Evolutionary conservation across 306 rosid species (phyloP).

Genomic region (Acacia melanoxylon): DNA sequence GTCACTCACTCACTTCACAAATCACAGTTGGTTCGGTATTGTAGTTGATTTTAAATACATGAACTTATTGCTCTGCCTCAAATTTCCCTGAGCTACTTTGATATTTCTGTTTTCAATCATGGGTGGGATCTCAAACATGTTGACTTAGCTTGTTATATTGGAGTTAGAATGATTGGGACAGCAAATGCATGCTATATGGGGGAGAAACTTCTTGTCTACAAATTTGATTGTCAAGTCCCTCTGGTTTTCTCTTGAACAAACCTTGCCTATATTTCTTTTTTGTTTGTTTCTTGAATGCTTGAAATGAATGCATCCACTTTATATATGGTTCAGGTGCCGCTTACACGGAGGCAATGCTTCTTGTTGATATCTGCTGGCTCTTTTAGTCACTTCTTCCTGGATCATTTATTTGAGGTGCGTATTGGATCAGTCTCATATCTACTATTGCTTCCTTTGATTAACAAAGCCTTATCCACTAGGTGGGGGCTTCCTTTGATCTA

Average conservation of each 20-base stretch:
- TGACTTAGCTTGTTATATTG: not conserved
- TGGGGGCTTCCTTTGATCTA: not conserved
- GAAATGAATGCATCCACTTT: not conserved
- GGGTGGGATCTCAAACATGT: not conserved
- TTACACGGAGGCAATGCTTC: constrained; percentile 69
- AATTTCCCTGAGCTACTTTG: not conserved
- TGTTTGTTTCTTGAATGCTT: not conserved
- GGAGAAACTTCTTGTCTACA: not conserved
- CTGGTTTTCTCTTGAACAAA: not conserved
- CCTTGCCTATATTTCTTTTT: not conserved
- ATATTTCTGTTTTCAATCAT: not conserved
- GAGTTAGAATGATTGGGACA: not conserved
- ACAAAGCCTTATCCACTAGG: too few relatives aligned
- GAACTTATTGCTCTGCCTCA: not conserved
- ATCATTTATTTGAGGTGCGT: constrained; percentile 81
- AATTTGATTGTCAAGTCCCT: not conserved
- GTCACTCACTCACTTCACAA: constrained; percentile 16
- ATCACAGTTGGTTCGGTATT: not conserved
- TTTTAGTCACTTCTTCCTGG: constrained; percentile 84
- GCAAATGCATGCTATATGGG: not conserved
- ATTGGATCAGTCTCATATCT: not conserved
- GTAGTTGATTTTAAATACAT: too few relatives aligned
- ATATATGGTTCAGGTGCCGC: constrained; percentile 53
- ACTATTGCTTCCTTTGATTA: not conserved
- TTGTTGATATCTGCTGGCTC: constrained; percentile 80